Evolutionary conservation across 108 stramenopile genomes (phyloP), one percentile per base, ranked within the genome.

Genomic region (Pseudonitzschia multistriata): DNA sequence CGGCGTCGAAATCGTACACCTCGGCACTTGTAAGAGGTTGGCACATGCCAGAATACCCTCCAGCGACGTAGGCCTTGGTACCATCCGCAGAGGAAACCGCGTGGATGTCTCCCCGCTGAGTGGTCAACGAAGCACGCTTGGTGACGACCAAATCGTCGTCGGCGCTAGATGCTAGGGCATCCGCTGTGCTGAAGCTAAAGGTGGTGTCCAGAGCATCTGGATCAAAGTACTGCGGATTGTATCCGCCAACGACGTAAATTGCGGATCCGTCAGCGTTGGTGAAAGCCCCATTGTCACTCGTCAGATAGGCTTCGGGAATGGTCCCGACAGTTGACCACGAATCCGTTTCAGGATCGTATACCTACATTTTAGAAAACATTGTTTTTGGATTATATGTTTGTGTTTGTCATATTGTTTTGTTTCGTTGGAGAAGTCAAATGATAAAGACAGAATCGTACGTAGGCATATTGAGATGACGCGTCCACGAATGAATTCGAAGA

Each of bases 1-100:
- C 70, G 50, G 37, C 28, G 14, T 53, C 70, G 57, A 84, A 66
- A 48, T 70, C 49, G 24, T 79, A 84, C 15, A 52, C 49, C 53
- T 88, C 87, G 34, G 85, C 50, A 8, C 50, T 52, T 10, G 50
- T 66, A 22, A 74, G 63, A 0, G 90, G 82, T 29, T 48, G 49
- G 40, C 83, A 81, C 45, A 81, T 87, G 10, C 76, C 61, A 22
- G 86, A 80, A 68, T 80, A 91, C 28, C 90, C 90, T 42, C 90
- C 87, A 0, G 83, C 67, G 6, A 87, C 76, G 65, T 78, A 83
- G 31, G 74, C 81, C 0, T 47, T 59, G 0, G 29, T 65, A 6
- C 68, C 66, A 47, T 67, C 63, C 17, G 28, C 48, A 19, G 66
- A 45, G 35, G 71, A 8, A 33, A 59, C 57, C 3, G 57, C 31